These are phyloP conservation scores for Sedum album DNA, from an alignment of 164 flowering plant species.

Conservation along the genomic window DNA sequence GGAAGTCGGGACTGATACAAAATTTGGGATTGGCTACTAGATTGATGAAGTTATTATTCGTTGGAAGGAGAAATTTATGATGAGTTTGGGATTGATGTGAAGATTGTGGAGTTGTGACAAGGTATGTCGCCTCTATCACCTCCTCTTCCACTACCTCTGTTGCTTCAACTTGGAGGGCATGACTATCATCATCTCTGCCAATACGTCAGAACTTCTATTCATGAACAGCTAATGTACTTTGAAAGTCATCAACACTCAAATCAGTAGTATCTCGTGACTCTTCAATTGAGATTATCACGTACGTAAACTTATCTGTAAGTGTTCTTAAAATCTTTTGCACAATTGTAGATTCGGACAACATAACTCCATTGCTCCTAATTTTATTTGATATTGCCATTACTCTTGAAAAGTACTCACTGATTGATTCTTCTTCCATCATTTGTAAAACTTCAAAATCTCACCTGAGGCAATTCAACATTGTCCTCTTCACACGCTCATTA, in stretches of 20 bases:
- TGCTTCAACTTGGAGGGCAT: not conserved
- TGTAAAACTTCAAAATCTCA: conserved; percentile 10
- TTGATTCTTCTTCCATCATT: conserved; percentile 5
- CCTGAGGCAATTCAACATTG: not conserved
- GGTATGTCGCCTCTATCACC: not conserved
- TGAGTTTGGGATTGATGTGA: too few species aligned
- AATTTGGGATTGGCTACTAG: too few species aligned
- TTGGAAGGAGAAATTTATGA: too few species aligned
- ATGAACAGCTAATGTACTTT: too few species aligned
- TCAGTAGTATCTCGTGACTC: not conserved
- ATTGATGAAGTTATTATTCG: too few species aligned
- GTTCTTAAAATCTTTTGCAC: conserved; percentile 7
- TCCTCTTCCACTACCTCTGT: not conserved
- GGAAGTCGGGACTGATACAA: too few species aligned
- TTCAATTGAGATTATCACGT: conserved; percentile 10
- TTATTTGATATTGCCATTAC: conserved; percentile 1
- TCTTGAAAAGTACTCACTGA: conserved; percentile 9
- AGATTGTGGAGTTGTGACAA: too few species aligned
- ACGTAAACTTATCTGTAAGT: not conserved
- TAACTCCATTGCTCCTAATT: not conserved
- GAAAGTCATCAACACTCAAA: conserved; percentile 5
- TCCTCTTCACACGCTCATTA: conserved; percentile 1
- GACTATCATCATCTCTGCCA: not conserved
- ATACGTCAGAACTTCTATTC: not conserved
- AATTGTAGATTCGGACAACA: not conserved